phyloP scores from a whole-genome alignment of 2,329 filamentous ascomycete genomes.

The Magnaporthales sp. region DNA sequence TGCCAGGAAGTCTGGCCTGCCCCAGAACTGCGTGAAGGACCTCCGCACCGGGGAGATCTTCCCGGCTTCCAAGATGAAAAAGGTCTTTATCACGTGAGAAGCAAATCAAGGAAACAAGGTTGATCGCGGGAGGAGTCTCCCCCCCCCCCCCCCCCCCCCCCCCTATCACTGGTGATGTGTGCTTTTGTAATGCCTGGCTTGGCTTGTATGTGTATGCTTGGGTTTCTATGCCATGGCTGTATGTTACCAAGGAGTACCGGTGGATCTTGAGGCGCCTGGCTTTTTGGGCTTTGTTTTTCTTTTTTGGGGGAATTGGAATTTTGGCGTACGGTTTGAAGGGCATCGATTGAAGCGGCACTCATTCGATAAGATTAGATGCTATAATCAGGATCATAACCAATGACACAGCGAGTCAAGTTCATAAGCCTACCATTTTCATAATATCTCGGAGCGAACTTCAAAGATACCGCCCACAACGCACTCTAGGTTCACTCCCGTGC shows the following conservation, averaged over 20 bases:
- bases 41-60: slow-evolving; percentile 66
- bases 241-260: not conserved
- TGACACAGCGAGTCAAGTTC: not conserved
- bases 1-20: slow-evolving; percentile 69
- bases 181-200: not conserved
- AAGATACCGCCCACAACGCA: no score
- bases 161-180: no score
- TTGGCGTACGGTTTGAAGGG: not conserved
- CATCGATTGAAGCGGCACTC: not conserved
- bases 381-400: not conserved
- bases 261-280: not conserved
- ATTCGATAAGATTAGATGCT: not conserved
- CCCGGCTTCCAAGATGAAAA: slow-evolving; percentile 56
- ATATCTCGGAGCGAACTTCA: not conserved
- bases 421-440: not conserved
- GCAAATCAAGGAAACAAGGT: not conserved
- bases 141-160: no score
- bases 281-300: not conserved
- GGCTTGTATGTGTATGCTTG: not conserved
- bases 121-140: no score
- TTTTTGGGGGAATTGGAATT: not conserved
- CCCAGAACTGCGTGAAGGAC: slow-evolving; percentile 62
- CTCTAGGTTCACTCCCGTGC: no score
- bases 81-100: slow-evolving; percentile 77
- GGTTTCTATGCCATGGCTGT: not conserved